Percentiles rank a stretch among this genome's conserved stretches.
Evolutionary conservation across 768 basidiomycete genomes (phyloP).

Genomic region (Podaxis pistillaris): DNA sequence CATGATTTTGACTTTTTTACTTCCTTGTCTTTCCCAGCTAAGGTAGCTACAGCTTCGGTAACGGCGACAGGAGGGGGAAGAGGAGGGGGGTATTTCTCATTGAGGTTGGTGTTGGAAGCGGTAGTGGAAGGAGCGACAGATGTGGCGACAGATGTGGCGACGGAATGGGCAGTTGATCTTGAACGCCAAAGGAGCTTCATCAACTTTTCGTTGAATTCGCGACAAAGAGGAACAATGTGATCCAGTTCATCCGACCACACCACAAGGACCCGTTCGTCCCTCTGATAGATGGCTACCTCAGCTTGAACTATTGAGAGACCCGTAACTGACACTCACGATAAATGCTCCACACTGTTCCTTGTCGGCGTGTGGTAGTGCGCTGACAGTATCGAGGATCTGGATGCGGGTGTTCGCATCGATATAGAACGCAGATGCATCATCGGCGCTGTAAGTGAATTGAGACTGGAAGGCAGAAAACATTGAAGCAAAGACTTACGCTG

Average conservation of each 20-base stretch:
- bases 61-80: conserved; percentile 26
- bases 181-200: conserved; percentile 56
- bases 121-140: conserved; percentile 45
- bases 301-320: not conserved
- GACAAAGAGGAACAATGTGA: conserved; percentile 68
- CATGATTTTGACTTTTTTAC: conserved; percentile 19
- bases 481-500: conserved; percentile 48
- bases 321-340: conserved; percentile 46
- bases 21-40: conserved; percentile 28
- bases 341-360: conserved; percentile 93
- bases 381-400: conserved; percentile 76
- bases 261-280: conserved; percentile 79
- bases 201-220: conserved; percentile 70
- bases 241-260: conserved; percentile 87
- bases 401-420: conserved; percentile 83
- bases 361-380: conserved; percentile 69
- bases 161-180: conserved; percentile 37
- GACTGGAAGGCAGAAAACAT: conserved; percentile 5
- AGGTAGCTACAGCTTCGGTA: conserved; percentile 30
- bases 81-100: conserved; percentile 47
- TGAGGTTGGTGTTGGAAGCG: conserved; percentile 54
- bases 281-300: conserved; percentile 38
- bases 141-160: conserved; percentile 35
- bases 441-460: conserved; percentile 38
- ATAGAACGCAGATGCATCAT: conserved; percentile 60